A percentile compares a stretch with the other conserved stretches of the same genome.
Evolutionary conservation across 1,139 yeast genomes (phyloP).

Genomic region (Yamadazyma oceani): DNA sequence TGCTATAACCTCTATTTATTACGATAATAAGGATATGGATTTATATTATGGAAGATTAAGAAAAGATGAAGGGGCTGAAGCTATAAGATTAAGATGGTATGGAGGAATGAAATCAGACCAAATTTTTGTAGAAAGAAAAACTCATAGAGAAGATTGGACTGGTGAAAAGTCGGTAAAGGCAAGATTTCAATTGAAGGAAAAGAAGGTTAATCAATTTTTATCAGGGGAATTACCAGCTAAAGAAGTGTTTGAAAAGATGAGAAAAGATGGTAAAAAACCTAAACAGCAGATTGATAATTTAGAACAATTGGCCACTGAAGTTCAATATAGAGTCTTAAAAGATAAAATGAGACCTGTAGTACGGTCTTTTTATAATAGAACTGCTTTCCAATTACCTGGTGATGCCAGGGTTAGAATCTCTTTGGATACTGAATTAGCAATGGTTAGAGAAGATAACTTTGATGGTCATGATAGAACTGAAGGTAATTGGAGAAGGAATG

Average conservation of each 20-base stretch:
- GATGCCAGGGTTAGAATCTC: constrained; percentile 99
- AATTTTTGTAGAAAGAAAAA: constrained; percentile 93
- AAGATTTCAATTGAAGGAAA: constrained; percentile 88
- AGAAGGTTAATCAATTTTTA: constrained; percentile 80
- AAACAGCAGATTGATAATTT: constrained; percentile 84
- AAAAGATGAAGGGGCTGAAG: constrained; percentile 98
- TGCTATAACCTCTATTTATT: constrained; percentile 95
- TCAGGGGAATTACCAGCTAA: constrained; percentile 81
- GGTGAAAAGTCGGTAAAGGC: constrained; percentile 99
- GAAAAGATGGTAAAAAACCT: constrained; percentile 89
- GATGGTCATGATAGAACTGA: constrained; percentile 90
- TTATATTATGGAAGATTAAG: constrained; percentile 90
- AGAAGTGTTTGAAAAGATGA: constrained; percentile 87
- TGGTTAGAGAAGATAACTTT: constrained; percentile 96
- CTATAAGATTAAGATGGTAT: constrained; percentile 96
- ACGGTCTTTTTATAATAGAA: constrained; percentile 94
- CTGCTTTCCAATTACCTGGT: constrained; percentile 98
- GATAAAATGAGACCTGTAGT: constrained; percentile 88
- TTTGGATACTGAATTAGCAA: constrained; percentile 88
- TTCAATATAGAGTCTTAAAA: constrained; percentile 83
- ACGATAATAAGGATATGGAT: constrained; percentile 85
- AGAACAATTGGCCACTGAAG: constrained; percentile 89
- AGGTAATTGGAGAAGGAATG: constrained; percentile 97
- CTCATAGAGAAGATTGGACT: constrained; percentile 99
- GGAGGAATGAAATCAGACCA: constrained; percentile 96